These are phyloP conservation scores for Ascocoryne sarcoides DNA, from an alignment of 2,329 filamentous ascomycete genomes.

Conservation along the genomic window DNA sequence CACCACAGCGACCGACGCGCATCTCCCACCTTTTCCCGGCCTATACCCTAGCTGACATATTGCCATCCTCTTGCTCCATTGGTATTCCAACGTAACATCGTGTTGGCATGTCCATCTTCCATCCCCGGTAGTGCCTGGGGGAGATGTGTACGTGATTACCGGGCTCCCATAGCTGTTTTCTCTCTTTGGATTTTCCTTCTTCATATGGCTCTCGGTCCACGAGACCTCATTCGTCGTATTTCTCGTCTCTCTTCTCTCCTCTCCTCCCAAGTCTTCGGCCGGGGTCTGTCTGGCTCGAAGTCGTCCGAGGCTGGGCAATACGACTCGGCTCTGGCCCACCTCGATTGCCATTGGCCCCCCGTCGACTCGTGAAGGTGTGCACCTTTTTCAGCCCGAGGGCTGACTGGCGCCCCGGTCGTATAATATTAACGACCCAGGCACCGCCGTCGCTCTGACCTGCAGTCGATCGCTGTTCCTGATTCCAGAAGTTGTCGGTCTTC, in stretches of 20 bases:
- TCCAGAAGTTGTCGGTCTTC: slow-evolving; percentile 14
- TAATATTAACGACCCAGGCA: slow-evolving; percentile 15
- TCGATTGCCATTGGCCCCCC: not conserved
- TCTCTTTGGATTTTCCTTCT: slow-evolving; percentile 13
- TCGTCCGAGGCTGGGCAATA: too few species aligned
- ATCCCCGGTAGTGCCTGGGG: not conserved
- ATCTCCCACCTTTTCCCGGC: not conserved
- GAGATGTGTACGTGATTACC: not conserved
- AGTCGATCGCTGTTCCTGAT: slow-evolving; percentile 17
- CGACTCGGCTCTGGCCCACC: too few species aligned
- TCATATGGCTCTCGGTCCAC: slow-evolving; percentile 6
- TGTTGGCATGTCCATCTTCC: not conserved
- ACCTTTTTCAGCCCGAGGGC: too few species aligned
- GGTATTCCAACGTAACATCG: slow-evolving; percentile 4
- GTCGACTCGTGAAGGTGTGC: too few species aligned
- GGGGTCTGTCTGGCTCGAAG: not conserved
- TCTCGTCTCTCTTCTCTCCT: too few species aligned
- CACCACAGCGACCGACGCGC: too few species aligned
- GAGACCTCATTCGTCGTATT: not conserved
- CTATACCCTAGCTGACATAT: not conserved
- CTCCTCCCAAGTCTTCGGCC: too few species aligned
- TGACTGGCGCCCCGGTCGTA: too few species aligned
- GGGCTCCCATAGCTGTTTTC: slow-evolving; percentile 21
- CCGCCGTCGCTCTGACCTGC: slow-evolving; percentile 13
- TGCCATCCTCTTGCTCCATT: not conserved